Evolutionary conservation across 163 green algal species (phyloP).

Genomic region (Prototheca stagnorum): DNA sequence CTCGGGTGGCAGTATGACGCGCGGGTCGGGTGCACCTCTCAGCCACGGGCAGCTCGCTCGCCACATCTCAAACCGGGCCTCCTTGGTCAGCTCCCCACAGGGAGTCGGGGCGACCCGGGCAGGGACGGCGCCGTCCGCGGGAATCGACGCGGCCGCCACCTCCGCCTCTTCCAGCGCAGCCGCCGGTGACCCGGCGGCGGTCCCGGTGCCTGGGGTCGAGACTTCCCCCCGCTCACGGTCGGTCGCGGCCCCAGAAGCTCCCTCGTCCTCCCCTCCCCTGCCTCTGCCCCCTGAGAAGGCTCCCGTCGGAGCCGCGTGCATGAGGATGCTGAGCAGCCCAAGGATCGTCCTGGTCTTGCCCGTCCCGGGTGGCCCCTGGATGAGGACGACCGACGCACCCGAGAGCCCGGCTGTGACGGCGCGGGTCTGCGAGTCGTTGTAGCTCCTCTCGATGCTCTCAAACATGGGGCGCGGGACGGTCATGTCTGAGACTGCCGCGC

Average conservation of each 20-base stretch:
- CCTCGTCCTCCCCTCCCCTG: no score
- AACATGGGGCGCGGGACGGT: slow-evolving; percentile 50
- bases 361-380: slow-evolving; percentile 58
- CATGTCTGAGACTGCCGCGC: no score
- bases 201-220: no score
- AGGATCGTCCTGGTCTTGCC: slow-evolving; percentile 91
- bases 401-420: slow-evolving; percentile 53
- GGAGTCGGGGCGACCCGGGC: no score
- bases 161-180: no score
- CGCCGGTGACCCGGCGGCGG: no score
- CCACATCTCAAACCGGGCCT: no score
- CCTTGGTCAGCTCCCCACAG: no score
- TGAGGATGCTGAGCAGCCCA: slow-evolving; percentile 72
- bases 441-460: slow-evolving; percentile 37
- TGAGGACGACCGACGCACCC: slow-evolving; percentile 56
- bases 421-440: slow-evolving; percentile 59
- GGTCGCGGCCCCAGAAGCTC: no score
- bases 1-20: slow-evolving; percentile 9
- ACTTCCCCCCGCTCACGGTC: no score
- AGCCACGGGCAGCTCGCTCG: slow-evolving; percentile 36
- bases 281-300: slow-evolving; percentile 9
- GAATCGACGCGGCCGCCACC: no score
- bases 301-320: slow-evolving; percentile 39
- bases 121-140: no score
- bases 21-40: slow-evolving; percentile 16